A percentile compares a stretch with the other conserved stretches of the same genome.
Conservation (phyloP, 352 stramenopile genomes). For the Globisporangium solare region DNA sequence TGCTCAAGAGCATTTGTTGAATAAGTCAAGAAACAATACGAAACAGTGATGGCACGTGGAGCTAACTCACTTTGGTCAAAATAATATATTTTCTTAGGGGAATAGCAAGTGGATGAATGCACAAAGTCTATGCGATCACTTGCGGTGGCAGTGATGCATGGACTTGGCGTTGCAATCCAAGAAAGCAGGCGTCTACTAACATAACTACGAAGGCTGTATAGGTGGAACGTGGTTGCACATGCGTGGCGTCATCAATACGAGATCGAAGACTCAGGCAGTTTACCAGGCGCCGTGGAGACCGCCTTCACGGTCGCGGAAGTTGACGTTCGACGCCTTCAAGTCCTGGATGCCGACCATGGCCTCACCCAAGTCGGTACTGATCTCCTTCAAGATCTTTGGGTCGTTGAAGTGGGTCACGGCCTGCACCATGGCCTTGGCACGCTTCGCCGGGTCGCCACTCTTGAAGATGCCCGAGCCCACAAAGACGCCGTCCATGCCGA, state of each 20-base stretch:
- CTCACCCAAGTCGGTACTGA: constrained; percentile 93
- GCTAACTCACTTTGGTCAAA: not conserved
- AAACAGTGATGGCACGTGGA: too few relatives aligned
- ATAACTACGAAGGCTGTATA: not conserved
- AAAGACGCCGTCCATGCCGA: constrained; percentile 98
- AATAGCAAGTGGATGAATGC: too few relatives aligned
- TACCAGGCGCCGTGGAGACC: constrained; percentile 72
- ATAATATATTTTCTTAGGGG: not conserved
- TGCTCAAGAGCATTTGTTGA: too few relatives aligned
- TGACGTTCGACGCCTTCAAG: constrained; percentile 93
- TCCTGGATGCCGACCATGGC: constrained; percentile 98
- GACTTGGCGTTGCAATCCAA: not conserved
- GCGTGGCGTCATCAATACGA: too few relatives aligned
- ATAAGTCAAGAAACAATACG: too few relatives aligned
- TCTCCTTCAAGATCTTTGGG: constrained; percentile 96
- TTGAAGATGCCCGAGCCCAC: constrained; percentile 99
- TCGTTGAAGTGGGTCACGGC: constrained; percentile 97
- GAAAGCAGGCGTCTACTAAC: not conserved
- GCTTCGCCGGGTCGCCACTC: constrained; percentile 91
- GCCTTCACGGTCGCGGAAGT: constrained; percentile 97
- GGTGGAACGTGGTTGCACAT: too few relatives aligned
- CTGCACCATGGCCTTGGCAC: constrained; percentile 95
- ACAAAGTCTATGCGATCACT: too few relatives aligned
- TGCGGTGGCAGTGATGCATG: not conserved
- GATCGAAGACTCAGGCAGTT: not conserved